Conservation (phyloP, 75 land plant genomes). For the Cryptomeria japonica region DNA sequence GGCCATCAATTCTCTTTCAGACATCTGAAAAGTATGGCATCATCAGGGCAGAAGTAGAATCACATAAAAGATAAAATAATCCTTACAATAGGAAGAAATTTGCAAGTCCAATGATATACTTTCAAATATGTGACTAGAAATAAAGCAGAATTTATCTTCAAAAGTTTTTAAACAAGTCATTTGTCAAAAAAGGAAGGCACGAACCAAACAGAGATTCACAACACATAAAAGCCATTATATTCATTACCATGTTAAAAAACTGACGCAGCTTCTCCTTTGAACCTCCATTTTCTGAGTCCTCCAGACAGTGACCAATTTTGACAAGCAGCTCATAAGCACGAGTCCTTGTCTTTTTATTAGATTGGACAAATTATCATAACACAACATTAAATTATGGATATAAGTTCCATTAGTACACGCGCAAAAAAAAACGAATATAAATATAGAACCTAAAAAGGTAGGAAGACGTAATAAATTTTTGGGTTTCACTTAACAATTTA, state of each 20-base stretch:
- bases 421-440: not conserved
- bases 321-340: not conserved
- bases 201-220: not conserved
- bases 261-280: constrained; percentile 61
- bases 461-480: not conserved
- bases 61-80: not conserved
- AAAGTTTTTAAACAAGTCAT: no score
- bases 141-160: not conserved
- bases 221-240: not conserved
- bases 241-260: constrained; percentile 82
- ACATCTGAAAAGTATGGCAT: not conserved
- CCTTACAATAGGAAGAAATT: not conserved
- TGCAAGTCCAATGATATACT: not conserved
- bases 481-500: not conserved
- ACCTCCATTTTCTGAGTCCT: constrained; percentile 33
- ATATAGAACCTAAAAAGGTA: not conserved
- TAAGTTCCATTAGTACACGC: not conserved
- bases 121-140: not conserved
- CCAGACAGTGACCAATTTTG: not conserved
- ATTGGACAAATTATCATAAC: constrained; percentile 36
- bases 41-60: not conserved
- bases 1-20: not conserved
- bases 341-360: constrained; percentile 72
- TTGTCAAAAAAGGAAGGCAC: not conserved
- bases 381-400: not conserved